Percentiles rank a stretch among this genome's conserved stretches.
phyloP scores from a whole-genome alignment of 2,329 filamentous ascomycete genomes.

The Sphaerulina musiva region DNA sequence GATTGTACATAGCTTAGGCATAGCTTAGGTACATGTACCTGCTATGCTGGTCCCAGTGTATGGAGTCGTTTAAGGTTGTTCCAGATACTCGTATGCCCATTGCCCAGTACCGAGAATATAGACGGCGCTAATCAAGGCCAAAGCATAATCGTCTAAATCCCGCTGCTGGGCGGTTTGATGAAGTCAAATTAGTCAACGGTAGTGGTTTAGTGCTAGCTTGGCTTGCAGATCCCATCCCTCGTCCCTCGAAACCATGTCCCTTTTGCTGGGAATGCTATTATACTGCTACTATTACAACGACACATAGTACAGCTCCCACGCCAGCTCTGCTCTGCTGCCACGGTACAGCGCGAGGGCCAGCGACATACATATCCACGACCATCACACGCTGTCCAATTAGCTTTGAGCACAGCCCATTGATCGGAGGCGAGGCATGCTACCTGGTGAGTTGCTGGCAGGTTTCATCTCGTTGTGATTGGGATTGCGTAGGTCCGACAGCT shows the following conservation, averaged over 20 bases:
- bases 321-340: not conserved
- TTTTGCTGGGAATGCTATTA: too few species aligned
- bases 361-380: not conserved
- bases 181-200: too few species aligned
- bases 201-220: too few species aligned
- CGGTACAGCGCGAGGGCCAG: not conserved
- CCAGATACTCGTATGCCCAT: not conserved
- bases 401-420: conserved; percentile 37
- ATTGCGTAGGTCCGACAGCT: not conserved
- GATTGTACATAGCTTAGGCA: too few species aligned
- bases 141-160: not conserved
- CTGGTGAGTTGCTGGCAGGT: not conserved
- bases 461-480: conserved; percentile 1
- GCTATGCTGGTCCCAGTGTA: not conserved
- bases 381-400: conserved; percentile 38
- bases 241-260: too few species aligned
- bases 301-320: too few species aligned
- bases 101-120: not conserved
- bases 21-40: too few species aligned
- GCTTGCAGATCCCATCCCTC: too few species aligned
- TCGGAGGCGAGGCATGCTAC: conserved; percentile 5
- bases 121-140: not conserved
- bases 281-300: too few species aligned
- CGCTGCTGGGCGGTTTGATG: too few species aligned
- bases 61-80: not conserved